A percentile compares a stretch with the other conserved stretches of the same genome.
Evolutionary conservation across 768 basidiomycete genomes (phyloP).

Genomic region (Rubroboletus pulcherrimus): DNA sequence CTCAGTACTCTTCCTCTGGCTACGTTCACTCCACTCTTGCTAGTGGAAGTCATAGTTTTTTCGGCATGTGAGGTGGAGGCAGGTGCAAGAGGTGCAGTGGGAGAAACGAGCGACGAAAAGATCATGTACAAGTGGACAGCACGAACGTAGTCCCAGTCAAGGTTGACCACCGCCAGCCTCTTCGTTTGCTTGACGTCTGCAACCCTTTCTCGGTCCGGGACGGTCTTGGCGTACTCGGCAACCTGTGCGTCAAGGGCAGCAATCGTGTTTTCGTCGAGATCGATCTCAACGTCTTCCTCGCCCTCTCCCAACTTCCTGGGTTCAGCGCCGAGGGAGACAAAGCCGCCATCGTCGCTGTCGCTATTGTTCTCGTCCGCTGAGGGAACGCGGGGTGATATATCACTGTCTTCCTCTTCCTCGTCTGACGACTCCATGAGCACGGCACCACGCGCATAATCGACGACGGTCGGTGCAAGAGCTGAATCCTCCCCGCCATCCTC

Average conservation of each 20-base stretch:
- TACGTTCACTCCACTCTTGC: constrained; percentile 22
- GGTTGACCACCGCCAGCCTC: constrained; percentile 86
- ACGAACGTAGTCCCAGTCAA: constrained; percentile 97
- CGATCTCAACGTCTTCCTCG: constrained; percentile 54
- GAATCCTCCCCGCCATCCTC: constrained; percentile 27
- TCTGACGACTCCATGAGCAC: constrained; percentile 85
- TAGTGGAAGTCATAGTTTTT: constrained; percentile 10
- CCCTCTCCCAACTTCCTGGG: constrained; percentile 24
- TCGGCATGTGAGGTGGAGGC: constrained; percentile 23
- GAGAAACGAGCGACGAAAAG: constrained; percentile 79
- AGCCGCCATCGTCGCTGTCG: constrained; percentile 45
- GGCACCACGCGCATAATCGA: constrained; percentile 90
- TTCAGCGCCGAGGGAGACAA: constrained; percentile 50
- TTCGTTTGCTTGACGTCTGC: constrained; percentile 48
- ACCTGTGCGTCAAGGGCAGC: constrained; percentile 75
- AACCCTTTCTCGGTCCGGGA: constrained; percentile 43
- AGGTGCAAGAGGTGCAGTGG: constrained; percentile 43
- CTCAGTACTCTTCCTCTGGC: constrained; percentile 65
- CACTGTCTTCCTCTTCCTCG: constrained; percentile 51
- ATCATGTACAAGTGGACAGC: constrained; percentile 90
- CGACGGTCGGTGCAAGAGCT: constrained; percentile 26
- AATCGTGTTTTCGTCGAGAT: constrained; percentile 75
- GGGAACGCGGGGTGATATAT: neutral
- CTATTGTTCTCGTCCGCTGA: constrained; percentile 41
- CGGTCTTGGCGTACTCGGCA: constrained; percentile 49